Evolutionary conservation across 495 filamentous ascomycete genomes (phyloP), one percentile per base, ranked within the genome.

Genomic region (Trichoderma asperelloides): DNA sequence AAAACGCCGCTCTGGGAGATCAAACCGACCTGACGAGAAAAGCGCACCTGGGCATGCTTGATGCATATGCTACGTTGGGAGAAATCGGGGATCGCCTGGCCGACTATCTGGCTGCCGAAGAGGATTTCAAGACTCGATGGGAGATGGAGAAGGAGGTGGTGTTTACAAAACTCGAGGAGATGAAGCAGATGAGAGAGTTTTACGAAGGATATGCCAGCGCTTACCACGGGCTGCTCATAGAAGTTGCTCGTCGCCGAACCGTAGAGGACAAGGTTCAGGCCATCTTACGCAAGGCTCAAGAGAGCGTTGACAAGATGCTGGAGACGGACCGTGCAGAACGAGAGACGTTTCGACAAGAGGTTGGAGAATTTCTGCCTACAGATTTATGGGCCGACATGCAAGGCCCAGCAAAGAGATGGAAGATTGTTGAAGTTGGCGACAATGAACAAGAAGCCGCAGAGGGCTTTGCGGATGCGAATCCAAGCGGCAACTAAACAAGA

Each of bases 361-460:
- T 93, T 23, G 93, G 92, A 2, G 91, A 96, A 68, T 95, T 86
- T 72, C 75, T 98, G 23, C 95, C 95, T 0, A 86, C 87, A 2
- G 96, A 97, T 72, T 87, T 98, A 49, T 98, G 94, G 95, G 88
- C 88, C 0, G 91, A 89, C 8, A 81, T 83, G 77, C 75, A 78
- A 41, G 74, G 74, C 23, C 75, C 76, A 11, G 72, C 77, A 37
- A 68, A 60, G 63, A 74, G 74, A 64, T 83, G 79, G 79, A 77
- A 80, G 47, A 68, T 81, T n/a, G 74, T 80, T 11, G 72, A 78
- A 1, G 69, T 78, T 3, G 64, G 69, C 45, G 70, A 70, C 23
- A 64, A 65, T 47, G 55, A 15, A 28, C 69, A 66, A 16, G 57
- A 65, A 33, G 40, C 63, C 1, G 66, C 65, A 62, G 49, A 18